These are phyloP conservation scores for Cercophora sp. DNA, from an alignment of 495 filamentous ascomycete genomes.

Conservation along the genomic window DNA sequence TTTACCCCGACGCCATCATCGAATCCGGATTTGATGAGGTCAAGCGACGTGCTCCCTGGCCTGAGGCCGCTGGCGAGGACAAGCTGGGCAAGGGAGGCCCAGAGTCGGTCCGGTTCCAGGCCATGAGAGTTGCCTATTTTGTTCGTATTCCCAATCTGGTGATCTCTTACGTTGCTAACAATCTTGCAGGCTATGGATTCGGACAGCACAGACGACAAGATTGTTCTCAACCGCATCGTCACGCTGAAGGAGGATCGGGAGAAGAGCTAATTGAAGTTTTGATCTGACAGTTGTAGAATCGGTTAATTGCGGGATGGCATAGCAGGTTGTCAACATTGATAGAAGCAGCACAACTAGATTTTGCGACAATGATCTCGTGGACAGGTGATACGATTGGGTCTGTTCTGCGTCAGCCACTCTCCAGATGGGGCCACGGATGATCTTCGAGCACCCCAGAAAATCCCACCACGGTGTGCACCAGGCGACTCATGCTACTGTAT, in stretches of 20 bases:
- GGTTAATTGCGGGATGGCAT: neutral
- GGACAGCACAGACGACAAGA: constrained; percentile 68
- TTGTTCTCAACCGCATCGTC: constrained; percentile 90
- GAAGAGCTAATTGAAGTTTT: constrained; percentile 46
- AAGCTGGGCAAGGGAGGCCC: constrained; percentile 54
- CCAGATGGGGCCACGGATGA: constrained; percentile 1
- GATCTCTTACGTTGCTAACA: constrained; percentile 14
- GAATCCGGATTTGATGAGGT: constrained; percentile 86
- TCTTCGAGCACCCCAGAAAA: constrained; percentile 12
- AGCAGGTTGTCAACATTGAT: neutral
- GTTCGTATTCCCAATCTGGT: constrained; percentile 21
- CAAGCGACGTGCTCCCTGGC: constrained; percentile 71
- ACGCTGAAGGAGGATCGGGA: constrained; percentile 85
- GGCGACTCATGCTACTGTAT: neutral
- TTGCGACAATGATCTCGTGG: no score
- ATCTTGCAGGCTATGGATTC: constrained; percentile 58
- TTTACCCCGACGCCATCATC: constrained; percentile 73
- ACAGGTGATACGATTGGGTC: no score
- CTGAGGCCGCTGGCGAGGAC: constrained; percentile 65
- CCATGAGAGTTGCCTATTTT: constrained; percentile 86
- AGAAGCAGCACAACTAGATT: neutral
- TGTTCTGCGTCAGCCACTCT: neutral
- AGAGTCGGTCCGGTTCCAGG: constrained; percentile 87
- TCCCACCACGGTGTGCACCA: neutral
- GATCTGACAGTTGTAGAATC: neutral